Percentiles rank a stretch among this genome's conserved stretches.
Conservation (phyloP, 2,329 filamentous ascomycete species). For the Venturia nashicola region DNA sequence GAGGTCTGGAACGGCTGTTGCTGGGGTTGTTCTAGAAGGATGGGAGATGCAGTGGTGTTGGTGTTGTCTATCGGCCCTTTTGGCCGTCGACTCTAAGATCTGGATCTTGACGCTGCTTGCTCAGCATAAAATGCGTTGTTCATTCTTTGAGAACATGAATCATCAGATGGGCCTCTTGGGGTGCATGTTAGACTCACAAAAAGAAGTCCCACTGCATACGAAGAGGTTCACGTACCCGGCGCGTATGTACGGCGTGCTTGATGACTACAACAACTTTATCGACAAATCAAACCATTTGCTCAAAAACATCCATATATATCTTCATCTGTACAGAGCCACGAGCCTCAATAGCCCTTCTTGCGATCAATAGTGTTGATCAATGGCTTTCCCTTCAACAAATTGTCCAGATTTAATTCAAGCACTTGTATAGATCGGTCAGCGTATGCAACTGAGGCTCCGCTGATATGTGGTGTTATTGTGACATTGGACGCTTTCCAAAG, state of each 20-base stretch:
- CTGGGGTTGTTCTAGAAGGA: background rate
- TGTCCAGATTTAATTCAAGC: constrained; percentile 43
- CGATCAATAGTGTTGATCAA: constrained; percentile 52
- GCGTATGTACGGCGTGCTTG: background rate
- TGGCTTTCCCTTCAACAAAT: constrained; percentile 37
- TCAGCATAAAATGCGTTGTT: too few species aligned
- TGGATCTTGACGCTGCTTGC: background rate
- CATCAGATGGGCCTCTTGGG: too few species aligned
- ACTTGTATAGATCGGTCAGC: constrained; percentile 45
- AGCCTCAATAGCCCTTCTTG: constrained; percentile 45
- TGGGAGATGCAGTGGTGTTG: background rate
- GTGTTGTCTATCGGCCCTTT: background rate
- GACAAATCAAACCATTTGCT: background rate
- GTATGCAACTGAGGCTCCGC: constrained; percentile 42
- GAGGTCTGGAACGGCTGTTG: background rate
- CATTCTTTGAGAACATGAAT: too few species aligned
- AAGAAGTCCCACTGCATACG: too few species aligned
- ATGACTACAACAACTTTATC: background rate
- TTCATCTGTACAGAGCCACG: background rate
- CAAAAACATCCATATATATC: background rate
- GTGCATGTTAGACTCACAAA: too few species aligned
- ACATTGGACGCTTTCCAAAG: constrained; percentile 61
- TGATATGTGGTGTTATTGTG: constrained; percentile 57
- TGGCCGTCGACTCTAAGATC: background rate
- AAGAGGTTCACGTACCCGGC: background rate